Percentiles rank a stretch among this genome's conserved stretches.
Conservation (phyloP, 164 flowering plant genomes). For the Magnolia officinalis region DNA sequence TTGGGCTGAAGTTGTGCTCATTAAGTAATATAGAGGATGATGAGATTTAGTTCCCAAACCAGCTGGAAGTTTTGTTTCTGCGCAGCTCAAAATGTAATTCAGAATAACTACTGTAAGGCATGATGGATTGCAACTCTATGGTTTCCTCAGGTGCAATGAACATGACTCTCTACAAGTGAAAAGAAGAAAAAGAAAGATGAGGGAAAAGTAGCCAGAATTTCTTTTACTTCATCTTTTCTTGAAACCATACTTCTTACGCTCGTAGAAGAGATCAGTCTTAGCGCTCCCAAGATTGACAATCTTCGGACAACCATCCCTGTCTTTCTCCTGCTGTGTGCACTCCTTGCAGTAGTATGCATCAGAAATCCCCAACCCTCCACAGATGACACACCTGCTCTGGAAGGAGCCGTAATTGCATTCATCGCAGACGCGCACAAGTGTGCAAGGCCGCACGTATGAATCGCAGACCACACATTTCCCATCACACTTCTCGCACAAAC, state of each 20-base stretch:
- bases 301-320: slow-evolving; percentile 79
- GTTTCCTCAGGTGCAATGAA: no score
- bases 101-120: no score
- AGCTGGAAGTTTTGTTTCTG: no score
- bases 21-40: no score
- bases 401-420: slow-evolving; percentile 95
- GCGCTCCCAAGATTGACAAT: slow-evolving; percentile 90
- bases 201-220: no score
- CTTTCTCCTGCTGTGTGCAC: slow-evolving; percentile 90
- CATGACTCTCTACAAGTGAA: no score
- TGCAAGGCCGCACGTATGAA: slow-evolving; percentile 67
- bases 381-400: slow-evolving; percentile 72
- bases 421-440: slow-evolving; percentile 75
- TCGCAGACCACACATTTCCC: slow-evolving; percentile 72
- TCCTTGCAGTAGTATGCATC: slow-evolving; percentile 92
- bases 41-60: no score
- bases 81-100: no score
- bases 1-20: no score
- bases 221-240: slow-evolving; percentile 54
- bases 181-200: no score
- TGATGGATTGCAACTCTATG: no score
- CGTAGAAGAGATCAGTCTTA: slow-evolving; percentile 79
- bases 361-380: slow-evolving; percentile 89
- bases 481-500: slow-evolving; percentile 61
- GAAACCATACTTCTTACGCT: slow-evolving; percentile 83